These are phyloP conservation scores for Pulveroboletus sp. DNA, from an alignment of 768 basidiomycete genomes.

Conservation along the genomic window DNA sequence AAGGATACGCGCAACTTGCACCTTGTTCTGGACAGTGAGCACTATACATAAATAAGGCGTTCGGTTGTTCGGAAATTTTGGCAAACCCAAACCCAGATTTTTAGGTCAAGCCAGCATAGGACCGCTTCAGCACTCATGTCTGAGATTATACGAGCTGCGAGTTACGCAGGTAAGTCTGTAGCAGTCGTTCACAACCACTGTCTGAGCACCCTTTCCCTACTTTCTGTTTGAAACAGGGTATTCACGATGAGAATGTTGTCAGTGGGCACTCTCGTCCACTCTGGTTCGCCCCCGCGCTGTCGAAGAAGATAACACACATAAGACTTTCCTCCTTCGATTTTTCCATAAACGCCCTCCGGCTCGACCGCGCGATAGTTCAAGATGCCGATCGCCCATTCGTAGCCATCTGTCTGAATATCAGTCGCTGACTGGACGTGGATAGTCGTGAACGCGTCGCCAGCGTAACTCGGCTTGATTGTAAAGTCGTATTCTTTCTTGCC, in stretches of 20 bases:
- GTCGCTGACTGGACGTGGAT: not conserved
- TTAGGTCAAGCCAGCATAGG: too few species aligned
- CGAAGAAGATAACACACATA: slow-evolving; percentile 16
- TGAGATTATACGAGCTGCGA: too few species aligned
- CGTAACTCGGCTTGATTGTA: slow-evolving; percentile 7
- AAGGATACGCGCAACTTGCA: too few species aligned
- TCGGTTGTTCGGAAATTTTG: too few species aligned
- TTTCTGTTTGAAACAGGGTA: slow-evolving; percentile 10
- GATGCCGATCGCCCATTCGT: slow-evolving; percentile 14
- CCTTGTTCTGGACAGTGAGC: too few species aligned
- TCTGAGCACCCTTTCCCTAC: slow-evolving; percentile 8
- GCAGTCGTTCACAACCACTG: slow-evolving; percentile 16
- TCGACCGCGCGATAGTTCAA: slow-evolving; percentile 13
- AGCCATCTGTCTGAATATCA: not conserved
- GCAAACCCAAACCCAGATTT: too few species aligned
- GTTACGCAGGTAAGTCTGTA: too few species aligned
- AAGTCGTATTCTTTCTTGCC: slow-evolving; percentile 2
- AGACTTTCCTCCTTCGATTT: slow-evolving; percentile 4
- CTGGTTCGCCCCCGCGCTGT: not conserved
- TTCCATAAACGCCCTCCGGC: slow-evolving; percentile 7
- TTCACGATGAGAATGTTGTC: slow-evolving; percentile 13
- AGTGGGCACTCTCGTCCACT: slow-evolving; percentile 13
- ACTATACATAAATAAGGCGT: too few species aligned
- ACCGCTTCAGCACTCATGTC: too few species aligned
- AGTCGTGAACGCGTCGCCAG: slow-evolving; percentile 3